Evolutionary conservation across 768 basidiomycete genomes (phyloP).

Genomic region (Pluteus cervinus): DNA sequence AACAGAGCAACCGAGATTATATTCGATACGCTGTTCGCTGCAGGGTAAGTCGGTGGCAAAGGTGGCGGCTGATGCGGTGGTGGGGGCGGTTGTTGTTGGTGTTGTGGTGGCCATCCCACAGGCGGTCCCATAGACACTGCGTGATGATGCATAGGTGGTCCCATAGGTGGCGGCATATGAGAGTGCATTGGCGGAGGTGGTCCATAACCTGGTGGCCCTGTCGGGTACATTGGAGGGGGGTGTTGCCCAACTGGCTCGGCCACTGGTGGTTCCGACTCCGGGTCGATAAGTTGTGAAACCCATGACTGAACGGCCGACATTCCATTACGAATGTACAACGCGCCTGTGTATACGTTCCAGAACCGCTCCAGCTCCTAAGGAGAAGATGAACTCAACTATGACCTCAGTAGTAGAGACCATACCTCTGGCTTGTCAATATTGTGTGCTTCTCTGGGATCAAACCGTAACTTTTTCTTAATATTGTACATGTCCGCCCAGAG

Average conservation of each 20-base stretch:
- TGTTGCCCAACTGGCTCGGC: conserved; percentile 1
- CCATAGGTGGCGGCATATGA: conserved; percentile 18
- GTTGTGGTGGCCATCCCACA: too few species aligned
- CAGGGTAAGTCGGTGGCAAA: conserved; percentile 27
- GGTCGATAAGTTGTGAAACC: conserved; percentile 54
- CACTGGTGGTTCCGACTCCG: conserved; percentile 21
- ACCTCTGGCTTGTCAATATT: conserved; percentile 14
- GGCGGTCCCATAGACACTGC: conserved; percentile 10
- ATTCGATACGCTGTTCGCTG: conserved; percentile 12
- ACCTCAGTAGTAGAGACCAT: neutral
- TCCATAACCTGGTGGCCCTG: conserved; percentile 16
- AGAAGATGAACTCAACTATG: neutral
- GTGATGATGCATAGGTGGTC: conserved; percentile 18
- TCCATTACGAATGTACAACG: conserved; percentile 56
- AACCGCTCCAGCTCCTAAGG: conserved; percentile 44
- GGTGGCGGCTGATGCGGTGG: conserved; percentile 15
- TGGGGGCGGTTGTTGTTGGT: conserved; percentile 10
- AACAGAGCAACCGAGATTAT: conserved; percentile 40
- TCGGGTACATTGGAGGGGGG: conserved; percentile 1
- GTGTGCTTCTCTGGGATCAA: too few species aligned
- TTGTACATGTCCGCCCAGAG: conserved; percentile 47
- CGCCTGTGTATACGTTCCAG: conserved; percentile 61
- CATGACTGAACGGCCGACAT: conserved; percentile 42
- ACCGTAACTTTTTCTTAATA: conserved; percentile 48
- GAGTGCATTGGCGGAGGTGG: conserved; percentile 14